Base-by-base conservation (phyloP, 2,329 filamentous ascomycete genomes). In the Gyromitra esculenta region DNA sequence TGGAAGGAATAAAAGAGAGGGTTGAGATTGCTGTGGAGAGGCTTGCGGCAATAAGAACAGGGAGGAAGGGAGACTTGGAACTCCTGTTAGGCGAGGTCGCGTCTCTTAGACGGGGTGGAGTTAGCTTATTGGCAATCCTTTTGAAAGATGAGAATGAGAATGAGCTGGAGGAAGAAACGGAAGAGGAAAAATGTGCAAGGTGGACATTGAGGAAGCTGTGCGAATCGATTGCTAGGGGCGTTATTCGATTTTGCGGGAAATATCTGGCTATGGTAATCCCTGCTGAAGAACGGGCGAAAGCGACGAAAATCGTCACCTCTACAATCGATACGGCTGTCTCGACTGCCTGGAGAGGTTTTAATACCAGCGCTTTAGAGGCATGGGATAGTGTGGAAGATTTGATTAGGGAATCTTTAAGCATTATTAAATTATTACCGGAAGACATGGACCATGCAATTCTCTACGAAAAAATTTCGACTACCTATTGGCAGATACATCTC, bases 381-480 rank as follows among this genome's bases (percentile, higher is more conserved):
- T 80, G 79, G 79, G 76, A 79, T 9, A 66, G 45, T 45, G 39
- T 74, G n/a, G 78, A 80, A 57, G 62, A 54, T 13, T 65, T 75
- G 21, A 63, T 78, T 13, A 45, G 62, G 11, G 78, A 76, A 35
- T 79, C 77, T 39, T 62, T 75, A n/a, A 35, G 18, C 35, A 65
- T 78, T 50, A 57, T 76, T 9, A 78, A 71, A 21, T 68, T 64
- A 11, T 50, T 79, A 3, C 48, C 69, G 11, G 75, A 79, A 66
- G 45, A 71, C 11, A 18, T 59, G 18, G 76, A 78, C 11, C 65
- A 69, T n/a, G 59, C 62, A 0, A 41, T 43, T 21, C 70, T 78
- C 65, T 78, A 79, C 39, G 77, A 77, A 52, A 79, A 78, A 35
- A 54, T 79, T 39, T 79, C 78, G n/a, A 77, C 62, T 15, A 75